Evolutionary conservation across 768 basidiomycete genomes (phyloP).

Genomic region (Cystofilobasidium macerans): DNA sequence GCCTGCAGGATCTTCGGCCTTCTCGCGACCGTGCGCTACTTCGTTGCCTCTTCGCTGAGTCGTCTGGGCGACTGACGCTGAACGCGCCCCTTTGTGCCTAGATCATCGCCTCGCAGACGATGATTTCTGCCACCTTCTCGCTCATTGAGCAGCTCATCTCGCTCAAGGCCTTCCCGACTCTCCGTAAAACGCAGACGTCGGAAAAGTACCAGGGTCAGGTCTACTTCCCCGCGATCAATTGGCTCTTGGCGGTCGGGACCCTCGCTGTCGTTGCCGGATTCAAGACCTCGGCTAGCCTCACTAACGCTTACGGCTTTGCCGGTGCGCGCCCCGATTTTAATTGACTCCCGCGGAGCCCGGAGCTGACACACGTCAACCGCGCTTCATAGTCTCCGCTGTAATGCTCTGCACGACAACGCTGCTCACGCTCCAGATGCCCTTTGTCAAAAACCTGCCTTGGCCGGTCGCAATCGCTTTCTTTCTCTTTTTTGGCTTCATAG

Average conservation of each 20-base stretch:
- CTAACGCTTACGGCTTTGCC: conserved; percentile 46
- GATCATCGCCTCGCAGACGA: conserved; percentile 55
- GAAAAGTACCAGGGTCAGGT: conserved; percentile 50
- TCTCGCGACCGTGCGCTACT: conserved; percentile 46
- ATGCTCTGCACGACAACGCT: conserved; percentile 54
- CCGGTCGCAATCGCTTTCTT: conserved; percentile 45
- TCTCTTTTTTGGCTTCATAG: conserved; percentile 28
- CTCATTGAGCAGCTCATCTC: conserved; percentile 55
- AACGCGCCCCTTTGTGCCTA: conserved; percentile 27
- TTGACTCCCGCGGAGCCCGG: background rate
- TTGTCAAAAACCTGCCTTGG: conserved; percentile 47
- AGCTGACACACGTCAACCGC: background rate
- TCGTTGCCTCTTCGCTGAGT: background rate
- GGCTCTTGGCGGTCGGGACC: conserved; percentile 46
- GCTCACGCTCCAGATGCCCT: conserved; percentile 50
- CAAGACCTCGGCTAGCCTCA: conserved; percentile 46
- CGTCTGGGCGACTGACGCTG: background rate
- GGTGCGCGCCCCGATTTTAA: background rate
- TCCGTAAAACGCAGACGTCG: conserved; percentile 45
- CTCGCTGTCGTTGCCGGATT: conserved; percentile 52
- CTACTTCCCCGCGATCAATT: conserved; percentile 46
- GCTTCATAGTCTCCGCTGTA: conserved; percentile 48
- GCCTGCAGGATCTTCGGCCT: conserved; percentile 1
- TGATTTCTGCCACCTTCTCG: conserved; percentile 55
- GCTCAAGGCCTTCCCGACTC: conserved; percentile 50